These are phyloP conservation scores for Apiotrichum siamense DNA, from an alignment of 1,284 basidiomycete species.

Conservation along the genomic window DNA sequence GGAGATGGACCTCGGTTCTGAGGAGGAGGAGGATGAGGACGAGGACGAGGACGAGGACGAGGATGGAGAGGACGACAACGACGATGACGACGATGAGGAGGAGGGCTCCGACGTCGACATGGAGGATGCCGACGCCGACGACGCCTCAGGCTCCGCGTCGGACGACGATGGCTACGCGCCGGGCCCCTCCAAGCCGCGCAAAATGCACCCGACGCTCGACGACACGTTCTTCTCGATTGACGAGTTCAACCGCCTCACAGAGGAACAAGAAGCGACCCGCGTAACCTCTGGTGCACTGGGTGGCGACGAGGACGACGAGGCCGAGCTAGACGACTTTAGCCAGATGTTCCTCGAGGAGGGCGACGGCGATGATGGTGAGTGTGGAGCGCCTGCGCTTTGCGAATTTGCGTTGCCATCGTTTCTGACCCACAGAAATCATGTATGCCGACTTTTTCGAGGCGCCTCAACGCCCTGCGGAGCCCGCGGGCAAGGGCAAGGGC, in stretches of 20 bases:
- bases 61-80: constrained; percentile 24
- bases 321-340: constrained; percentile 48
- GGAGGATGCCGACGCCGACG: constrained; percentile 29
- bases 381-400: too few species aligned
- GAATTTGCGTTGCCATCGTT: neutral
- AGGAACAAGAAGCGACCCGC: constrained; percentile 65
- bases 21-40: neutral
- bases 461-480: constrained; percentile 23
- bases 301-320: constrained; percentile 53
- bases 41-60: constrained; percentile 8
- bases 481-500: neutral
- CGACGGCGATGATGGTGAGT: constrained; percentile 43
- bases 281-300: constrained; percentile 58
- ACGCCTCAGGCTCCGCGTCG: constrained; percentile 21
- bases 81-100: constrained; percentile 24
- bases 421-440: constrained; percentile 36
- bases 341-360: constrained; percentile 43
- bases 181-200: constrained; percentile 35
- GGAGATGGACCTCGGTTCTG: constrained; percentile 4
- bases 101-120: constrained; percentile 20
- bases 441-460: constrained; percentile 61
- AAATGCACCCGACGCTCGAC: constrained; percentile 62
- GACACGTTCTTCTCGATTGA: constrained; percentile 89
- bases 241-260: constrained; percentile 81
- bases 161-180: constrained; percentile 22